Base-by-base conservation (phyloP, 2,329 filamentous ascomycete genomes). In the Exophiala calicioides region DNA sequence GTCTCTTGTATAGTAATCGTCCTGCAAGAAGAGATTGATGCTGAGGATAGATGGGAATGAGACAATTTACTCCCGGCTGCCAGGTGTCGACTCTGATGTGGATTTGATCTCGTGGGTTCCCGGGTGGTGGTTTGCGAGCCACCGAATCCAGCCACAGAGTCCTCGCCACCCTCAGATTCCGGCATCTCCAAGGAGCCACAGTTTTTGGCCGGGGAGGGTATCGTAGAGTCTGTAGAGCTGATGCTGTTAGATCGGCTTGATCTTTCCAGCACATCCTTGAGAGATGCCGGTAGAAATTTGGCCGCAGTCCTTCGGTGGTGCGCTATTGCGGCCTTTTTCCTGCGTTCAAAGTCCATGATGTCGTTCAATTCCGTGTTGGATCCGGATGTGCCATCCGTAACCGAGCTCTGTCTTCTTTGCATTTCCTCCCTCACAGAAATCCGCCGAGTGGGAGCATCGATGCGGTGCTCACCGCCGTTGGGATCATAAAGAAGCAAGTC, bases 311-410 rank as follows among this genome's bases (percentile, higher is more conserved):
- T 60, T 18, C 61, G 59, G 15, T 60, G 58, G 29, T 53, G 44
- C n/a, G 58, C 53, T 13, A 64, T 64, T 10, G 60, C 63, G 3
- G 61, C 63, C 48, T 60, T 65, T 53, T 70, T 69, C 30, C 66
- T 60, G 12, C 57, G 56, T 36, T 70, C 68, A 47, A 69, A 70
- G 24, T 69, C 66, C 35, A 70, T 58, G 16, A 67, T 65, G 9
- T 60, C 56, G 30, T 60, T 57, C 3, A 67, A 33, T 23, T 60
- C 59, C 2, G 56, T 32, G 5, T 53, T 45, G 1, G 53, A 42
- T 10, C 30, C 38, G 5, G 47, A 9, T 21, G 6, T 15, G n/a
- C 30, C n/a, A 13, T 7, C 40, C 12, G 16, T 8, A 19, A n/a
- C n/a, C n/a, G n/a, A n/a, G n/a, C n/a, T n/a, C n/a, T n/a, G n/a